Evolutionary conservation across 2,329 filamentous ascomycete species (phyloP), one percentile per base, ranked within the genome.

Genomic region (Helotiales sp.): DNA sequence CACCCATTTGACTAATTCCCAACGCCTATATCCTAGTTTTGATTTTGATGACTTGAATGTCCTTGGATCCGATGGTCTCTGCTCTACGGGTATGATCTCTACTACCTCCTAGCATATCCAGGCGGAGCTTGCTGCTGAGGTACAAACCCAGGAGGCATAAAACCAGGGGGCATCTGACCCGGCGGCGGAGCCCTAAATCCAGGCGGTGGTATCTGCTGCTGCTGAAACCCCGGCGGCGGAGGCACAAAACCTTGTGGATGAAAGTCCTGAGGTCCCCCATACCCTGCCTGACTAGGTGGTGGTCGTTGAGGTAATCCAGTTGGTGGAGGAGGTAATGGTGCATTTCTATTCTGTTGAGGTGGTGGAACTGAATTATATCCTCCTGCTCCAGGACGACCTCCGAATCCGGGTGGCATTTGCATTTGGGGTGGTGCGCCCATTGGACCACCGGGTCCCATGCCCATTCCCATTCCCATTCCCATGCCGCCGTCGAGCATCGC

Each of bases 231-330:
- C 25, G 73, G 71, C 25, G 73, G 71, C 25, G 81, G 79, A 10
- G 77, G 73, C 27, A 74, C 77, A 67, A 76, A 75, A 56, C 74
- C 74, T 58, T 68, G 66, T 30, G 71, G 71, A 55, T 77, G 74
- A 66, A 80, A 81, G 52, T 77, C 76, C 54, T 82, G 79, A 13
- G 83, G 86, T 9, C 87, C 88, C 40, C 87, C 87, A 69, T 88
- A 89, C 1, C 85, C 86, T 50, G 77, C 85, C 67, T 87, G 84
- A 15, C 80, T 84, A 17, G 86, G 85, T 3, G 88, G 88, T n/a
- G 88, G 88, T 36, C 88, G 78, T 57, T 87, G 85, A 36, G 88
- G 88, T 25, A 79, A 62, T 1, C 76, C 76, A 1, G 79, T 75
- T 54, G 72, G 75, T 17, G 82, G 81, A 31, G 85, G 83, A 48